Conservation (phyloP, 257 asterid genomes). For the Petrea volubilis region DNA sequence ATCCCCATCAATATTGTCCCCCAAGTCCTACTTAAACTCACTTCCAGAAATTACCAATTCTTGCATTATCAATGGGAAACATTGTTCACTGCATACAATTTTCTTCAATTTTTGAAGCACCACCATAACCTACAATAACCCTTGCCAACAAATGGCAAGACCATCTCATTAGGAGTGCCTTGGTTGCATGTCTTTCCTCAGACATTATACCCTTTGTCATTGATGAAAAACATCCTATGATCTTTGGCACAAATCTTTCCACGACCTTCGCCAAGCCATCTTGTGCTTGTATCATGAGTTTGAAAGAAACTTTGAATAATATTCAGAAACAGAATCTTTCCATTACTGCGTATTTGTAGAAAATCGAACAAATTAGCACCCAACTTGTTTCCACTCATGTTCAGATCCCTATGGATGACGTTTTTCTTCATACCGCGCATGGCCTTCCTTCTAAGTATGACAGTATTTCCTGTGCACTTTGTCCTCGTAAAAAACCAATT, state of each 20-base stretch:
- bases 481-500: no score
- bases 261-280: background rate
- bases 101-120: no score
- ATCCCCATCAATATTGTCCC: no score
- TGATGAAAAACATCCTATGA: background rate
- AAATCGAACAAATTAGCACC: background rate
- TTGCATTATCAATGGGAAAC: no score
- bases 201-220: background rate
- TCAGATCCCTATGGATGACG: background rate
- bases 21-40: no score
- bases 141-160: background rate
- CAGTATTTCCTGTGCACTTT: background rate
- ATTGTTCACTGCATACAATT: no score
- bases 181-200: background rate
- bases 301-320: background rate
- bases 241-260: background rate
- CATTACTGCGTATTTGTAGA: background rate
- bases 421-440: background rate
- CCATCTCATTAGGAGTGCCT: background rate
- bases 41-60: no score
- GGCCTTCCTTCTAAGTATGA: background rate
- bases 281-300: background rate
- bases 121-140: no score
- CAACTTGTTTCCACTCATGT: no score
- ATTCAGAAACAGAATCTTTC: background rate